Percentiles rank a stretch among this genome's conserved stretches.
These are phyloP conservation scores for Helicostylum pulchrum DNA, from an alignment of 192 early-diverging fungal genomes.

Conservation along the genomic window DNA sequence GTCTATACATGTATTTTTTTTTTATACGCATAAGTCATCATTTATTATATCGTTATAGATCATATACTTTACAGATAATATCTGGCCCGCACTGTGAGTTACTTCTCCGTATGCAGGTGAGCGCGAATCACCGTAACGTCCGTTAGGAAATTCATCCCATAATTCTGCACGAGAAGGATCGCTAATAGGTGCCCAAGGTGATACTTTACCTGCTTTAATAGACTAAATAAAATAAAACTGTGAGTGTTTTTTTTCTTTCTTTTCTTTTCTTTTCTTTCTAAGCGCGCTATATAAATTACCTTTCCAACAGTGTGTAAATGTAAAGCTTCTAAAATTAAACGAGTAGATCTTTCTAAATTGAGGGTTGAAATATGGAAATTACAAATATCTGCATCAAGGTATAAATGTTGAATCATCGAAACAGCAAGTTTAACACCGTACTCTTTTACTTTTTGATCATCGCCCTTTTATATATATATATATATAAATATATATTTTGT, in stretches of 20 bases:
- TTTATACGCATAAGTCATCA: background rate
- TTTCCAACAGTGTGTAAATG: constrained; percentile 36
- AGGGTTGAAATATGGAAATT: constrained; percentile 83
- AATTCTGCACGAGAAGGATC: constrained; percentile 56
- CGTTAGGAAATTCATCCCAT: constrained; percentile 93
- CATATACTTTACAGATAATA: constrained; percentile 35
- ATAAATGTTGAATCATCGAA: constrained; percentile 72
- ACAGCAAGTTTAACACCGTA: constrained; percentile 70
- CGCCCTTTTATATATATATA: constrained; percentile 17
- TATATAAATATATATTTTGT: too few relatives aligned
- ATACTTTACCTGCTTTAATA: constrained; percentile 35
- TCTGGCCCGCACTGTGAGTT: constrained; percentile 65
- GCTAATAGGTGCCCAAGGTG: constrained; percentile 10
- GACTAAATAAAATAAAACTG: background rate
- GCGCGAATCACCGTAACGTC: constrained; percentile 80
- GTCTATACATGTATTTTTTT: constrained; percentile 14
- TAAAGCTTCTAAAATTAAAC: constrained; percentile 71
- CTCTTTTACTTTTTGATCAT: constrained; percentile 83
- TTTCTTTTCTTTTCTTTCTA: too few relatives aligned
- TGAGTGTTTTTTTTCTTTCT: too few relatives aligned
- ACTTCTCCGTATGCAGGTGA: constrained; percentile 72
- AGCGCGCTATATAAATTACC: too few relatives aligned
- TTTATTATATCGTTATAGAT: background rate
- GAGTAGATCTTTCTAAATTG: constrained; percentile 76
- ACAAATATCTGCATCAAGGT: constrained; percentile 32